Percentiles rank a stretch among this genome's conserved stretches.
Evolutionary conservation across 441 rosid species (phyloP).

Genomic region (Pelargonium australe): DNA sequence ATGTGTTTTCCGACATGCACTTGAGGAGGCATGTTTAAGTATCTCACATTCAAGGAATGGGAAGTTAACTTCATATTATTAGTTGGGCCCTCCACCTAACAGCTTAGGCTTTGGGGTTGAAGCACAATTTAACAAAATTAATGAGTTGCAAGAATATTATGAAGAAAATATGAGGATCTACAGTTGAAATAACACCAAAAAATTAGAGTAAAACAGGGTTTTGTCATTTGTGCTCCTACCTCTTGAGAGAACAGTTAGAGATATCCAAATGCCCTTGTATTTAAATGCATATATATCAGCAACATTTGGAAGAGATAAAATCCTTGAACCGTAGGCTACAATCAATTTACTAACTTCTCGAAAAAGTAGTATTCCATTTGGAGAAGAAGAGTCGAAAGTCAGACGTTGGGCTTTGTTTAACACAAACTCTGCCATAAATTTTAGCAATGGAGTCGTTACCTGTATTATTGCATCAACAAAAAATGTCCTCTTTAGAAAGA

Average conservation of each 20-base stretch:
- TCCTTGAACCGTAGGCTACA: slow-evolving; percentile 93
- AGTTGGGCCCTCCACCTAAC: too few relatives aligned
- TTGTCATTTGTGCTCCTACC: slow-evolving; percentile 35
- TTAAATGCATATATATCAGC: slow-evolving; percentile 93
- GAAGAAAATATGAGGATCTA: slow-evolving; percentile 1
- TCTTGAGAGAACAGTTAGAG: slow-evolving; percentile 82
- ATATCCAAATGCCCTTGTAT: slow-evolving; percentile 98
- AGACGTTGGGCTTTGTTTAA: slow-evolving; percentile 90
- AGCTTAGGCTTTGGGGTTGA: too few relatives aligned
- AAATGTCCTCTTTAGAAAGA: background rate
- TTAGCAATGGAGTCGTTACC: slow-evolving; percentile 96
- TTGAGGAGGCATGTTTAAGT: too few relatives aligned
- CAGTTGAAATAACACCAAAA: background rate
- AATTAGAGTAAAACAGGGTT: background rate
- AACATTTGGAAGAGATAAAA: slow-evolving; percentile 85
- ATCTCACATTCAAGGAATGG: too few relatives aligned
- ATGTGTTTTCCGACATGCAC: too few relatives aligned
- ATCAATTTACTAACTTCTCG: slow-evolving; percentile 98
- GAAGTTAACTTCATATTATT: too few relatives aligned
- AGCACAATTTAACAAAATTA: too few relatives aligned
- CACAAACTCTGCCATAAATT: slow-evolving; percentile 98
- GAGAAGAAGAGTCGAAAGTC: slow-evolving; percentile 94
- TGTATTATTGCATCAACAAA: slow-evolving; percentile 32
- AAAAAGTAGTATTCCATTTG: slow-evolving; percentile 98
- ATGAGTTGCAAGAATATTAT: background rate